These are phyloP conservation scores for Neurospora sp. DNA, from an alignment of 495 filamentous ascomycete genomes.

Conservation along the genomic window DNA sequence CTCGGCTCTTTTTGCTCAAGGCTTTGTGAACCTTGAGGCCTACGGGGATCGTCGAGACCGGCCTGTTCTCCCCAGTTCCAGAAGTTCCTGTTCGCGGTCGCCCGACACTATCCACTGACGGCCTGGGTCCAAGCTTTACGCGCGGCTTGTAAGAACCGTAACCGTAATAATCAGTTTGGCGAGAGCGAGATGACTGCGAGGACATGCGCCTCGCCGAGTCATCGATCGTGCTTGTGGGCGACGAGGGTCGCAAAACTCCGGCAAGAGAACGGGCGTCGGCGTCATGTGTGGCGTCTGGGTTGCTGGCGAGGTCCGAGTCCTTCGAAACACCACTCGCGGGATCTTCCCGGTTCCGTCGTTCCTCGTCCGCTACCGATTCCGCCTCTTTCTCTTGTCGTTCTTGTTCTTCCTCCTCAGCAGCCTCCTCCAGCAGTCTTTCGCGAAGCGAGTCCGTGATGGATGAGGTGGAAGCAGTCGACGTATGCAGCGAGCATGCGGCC, in stretches of 20 bases:
- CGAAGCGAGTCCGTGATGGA: constrained; percentile 77
- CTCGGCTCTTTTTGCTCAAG: constrained; percentile 29
- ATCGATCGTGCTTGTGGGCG: constrained; percentile 28
- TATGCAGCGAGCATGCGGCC: constrained; percentile 81
- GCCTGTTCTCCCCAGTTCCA: constrained; percentile 45
- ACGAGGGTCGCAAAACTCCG: constrained; percentile 26
- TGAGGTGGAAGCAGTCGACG: constrained; percentile 75
- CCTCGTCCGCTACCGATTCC: constrained; percentile 36
- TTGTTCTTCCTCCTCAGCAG: constrained; percentile 73
- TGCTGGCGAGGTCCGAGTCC: constrained; percentile 25
- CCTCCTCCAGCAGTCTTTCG: constrained; percentile 71
- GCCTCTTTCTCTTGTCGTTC: constrained; percentile 39
- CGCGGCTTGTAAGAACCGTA: constrained; percentile 54
- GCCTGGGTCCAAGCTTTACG: constrained; percentile 75
- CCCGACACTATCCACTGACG: constrained; percentile 57
- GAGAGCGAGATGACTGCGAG: constrained; percentile 51
- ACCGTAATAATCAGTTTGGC: constrained; percentile 48
- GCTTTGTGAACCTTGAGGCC: constrained; percentile 39
- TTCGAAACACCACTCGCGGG: constrained; percentile 14
- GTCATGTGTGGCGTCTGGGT: constrained; percentile 32
- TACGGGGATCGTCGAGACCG: constrained; percentile 59
- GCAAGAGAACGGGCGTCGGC: constrained; percentile 32
- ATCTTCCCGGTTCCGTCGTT: constrained; percentile 10
- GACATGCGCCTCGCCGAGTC: constrained; percentile 38
- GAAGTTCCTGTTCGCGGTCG: constrained; percentile 49